Base-by-base conservation (phyloP, 2,329 filamentous ascomycete species). In the Colletotrichum destructivum region DNA sequence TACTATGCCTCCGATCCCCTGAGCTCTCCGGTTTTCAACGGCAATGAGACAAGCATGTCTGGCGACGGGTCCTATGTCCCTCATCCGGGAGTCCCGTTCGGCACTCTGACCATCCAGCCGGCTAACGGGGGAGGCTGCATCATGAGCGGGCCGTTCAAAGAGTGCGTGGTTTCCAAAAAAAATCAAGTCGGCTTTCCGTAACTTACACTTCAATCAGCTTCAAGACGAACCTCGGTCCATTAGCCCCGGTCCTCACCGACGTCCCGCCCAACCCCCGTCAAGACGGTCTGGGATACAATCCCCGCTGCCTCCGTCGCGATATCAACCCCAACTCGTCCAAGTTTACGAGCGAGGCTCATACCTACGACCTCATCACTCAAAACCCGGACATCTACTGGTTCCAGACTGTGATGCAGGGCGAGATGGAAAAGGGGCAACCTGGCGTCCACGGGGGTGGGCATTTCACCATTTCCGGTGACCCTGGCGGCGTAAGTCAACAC, bases 51-150 rank as follows among this genome's bases (percentile, higher is more conserved):
- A 61, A 85, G 83, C 64, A 78, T 88, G 81, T 83, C 83, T 35
- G 85, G 87, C 23, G 84, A 89, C 69, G 87, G 87, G 26, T 71
- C 78, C 15, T 76, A 78, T 66, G 79, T 76, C 23, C 49, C 68
- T 3, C 68, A 71, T 15, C 35, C 54, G 4, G 68, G 62, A 15
- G 16, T 60, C 26, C 47, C 55, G 2, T 62, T 66, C 18, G 55
- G 55, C 54, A 69, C 3, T 26, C 52, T 42, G 70, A 76, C 26
- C 52, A 78, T 62, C 76, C 35, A 86, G 85, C 3, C 83, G 84
- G 88, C 87, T n/a, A 82, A 82, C 11, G 89, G 89, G 12, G 89
- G 89, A 55, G 89, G 88, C 40, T 89, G 87, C 74, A 78, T 89
- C 6, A 75, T 79, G 51, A 80, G 78, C 0, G 88, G 88, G 0